Conservation (phyloP, 2,329 filamentous ascomycete genomes). For the Hirsutella minnesotensis region DNA sequence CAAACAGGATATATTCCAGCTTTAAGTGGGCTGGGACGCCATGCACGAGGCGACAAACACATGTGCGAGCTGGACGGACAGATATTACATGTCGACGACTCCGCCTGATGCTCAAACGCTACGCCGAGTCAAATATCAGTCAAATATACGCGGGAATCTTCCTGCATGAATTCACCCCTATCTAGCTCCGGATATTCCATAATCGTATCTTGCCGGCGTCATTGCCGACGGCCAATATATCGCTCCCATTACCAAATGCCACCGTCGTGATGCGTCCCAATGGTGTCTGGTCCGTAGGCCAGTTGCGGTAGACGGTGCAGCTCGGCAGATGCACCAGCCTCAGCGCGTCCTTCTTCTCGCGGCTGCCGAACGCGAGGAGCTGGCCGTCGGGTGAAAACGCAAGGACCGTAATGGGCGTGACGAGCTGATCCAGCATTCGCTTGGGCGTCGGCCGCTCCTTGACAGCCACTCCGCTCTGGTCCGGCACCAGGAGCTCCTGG, state of each 20-base stretch:
- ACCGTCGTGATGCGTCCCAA: conserved; percentile 71
- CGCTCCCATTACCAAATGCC: conserved; percentile 53
- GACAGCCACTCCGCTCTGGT: conserved; percentile 34
- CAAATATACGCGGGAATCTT: background rate
- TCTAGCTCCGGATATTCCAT: conserved; percentile 72
- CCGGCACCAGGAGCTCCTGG: conserved; percentile 40
- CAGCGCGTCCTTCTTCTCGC: conserved; percentile 79
- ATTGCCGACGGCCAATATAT: conserved; percentile 74
- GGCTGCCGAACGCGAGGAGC: conserved; percentile 73
- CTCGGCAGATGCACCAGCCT: conserved; percentile 80
- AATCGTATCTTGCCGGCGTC: conserved; percentile 78
- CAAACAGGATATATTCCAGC: too few relatives aligned
- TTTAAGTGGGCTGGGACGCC: too few relatives aligned
- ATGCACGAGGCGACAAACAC: too few relatives aligned
- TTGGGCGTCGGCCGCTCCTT: conserved; percentile 60
- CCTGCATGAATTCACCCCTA: background rate
- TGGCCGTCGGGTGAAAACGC: conserved; percentile 83
- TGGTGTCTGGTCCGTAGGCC: conserved; percentile 85
- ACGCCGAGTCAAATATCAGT: too few relatives aligned
- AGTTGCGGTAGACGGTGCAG: conserved; percentile 92
- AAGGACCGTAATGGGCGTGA: conserved; percentile 70
- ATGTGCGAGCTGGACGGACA: too few relatives aligned
- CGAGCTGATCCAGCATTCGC: conserved; percentile 71
- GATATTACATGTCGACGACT: too few relatives aligned
- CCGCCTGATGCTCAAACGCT: too few relatives aligned